Conservation (phyloP, 495 filamentous ascomycete genomes). For the Neurospora terricola region DNA sequence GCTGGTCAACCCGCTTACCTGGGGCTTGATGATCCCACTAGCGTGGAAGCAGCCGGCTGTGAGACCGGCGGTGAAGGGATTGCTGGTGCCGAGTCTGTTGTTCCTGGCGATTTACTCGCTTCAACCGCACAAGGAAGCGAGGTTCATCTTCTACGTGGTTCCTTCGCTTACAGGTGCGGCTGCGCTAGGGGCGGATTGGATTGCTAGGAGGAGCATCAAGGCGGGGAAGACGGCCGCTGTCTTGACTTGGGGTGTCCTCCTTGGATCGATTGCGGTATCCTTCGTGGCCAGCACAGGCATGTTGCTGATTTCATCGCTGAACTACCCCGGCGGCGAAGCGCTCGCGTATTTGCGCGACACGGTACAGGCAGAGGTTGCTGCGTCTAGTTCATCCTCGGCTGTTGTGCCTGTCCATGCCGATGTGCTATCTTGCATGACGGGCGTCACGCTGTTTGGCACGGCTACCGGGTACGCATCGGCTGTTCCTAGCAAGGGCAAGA, state of each 20-base stretch:
- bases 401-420: slow-evolving; percentile 60
- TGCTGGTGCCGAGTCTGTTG: slow-evolving; percentile 55
- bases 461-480: slow-evolving; percentile 9
- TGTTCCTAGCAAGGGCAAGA: neutral
- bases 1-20: slow-evolving; percentile 64
- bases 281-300: slow-evolving; percentile 52
- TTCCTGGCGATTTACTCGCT: slow-evolving; percentile 74
- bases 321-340: slow-evolving; percentile 81
- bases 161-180: slow-evolving; percentile 72
- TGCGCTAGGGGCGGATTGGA: slow-evolving; percentile 59
- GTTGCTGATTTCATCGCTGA: slow-evolving; percentile 64
- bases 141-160: slow-evolving; percentile 85
- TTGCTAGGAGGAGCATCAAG: slow-evolving; percentile 61
- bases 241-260: slow-evolving; percentile 45
- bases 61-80: slow-evolving; percentile 28
- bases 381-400: slow-evolving; percentile 14
- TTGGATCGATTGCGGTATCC: slow-evolving; percentile 46
- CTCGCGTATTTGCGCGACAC: slow-evolving; percentile 44
- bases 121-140: slow-evolving; percentile 92
- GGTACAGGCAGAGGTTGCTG: slow-evolving; percentile 26
- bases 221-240: slow-evolving; percentile 33
- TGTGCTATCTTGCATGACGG: slow-evolving; percentile 86
- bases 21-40: slow-evolving; percentile 53
- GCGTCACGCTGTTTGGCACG: slow-evolving; percentile 72
- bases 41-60: slow-evolving; percentile 45